Evolutionary conservation across 768 basidiomycete genomes (phyloP).

Genomic region (Leccinum pellstonianum): DNA sequence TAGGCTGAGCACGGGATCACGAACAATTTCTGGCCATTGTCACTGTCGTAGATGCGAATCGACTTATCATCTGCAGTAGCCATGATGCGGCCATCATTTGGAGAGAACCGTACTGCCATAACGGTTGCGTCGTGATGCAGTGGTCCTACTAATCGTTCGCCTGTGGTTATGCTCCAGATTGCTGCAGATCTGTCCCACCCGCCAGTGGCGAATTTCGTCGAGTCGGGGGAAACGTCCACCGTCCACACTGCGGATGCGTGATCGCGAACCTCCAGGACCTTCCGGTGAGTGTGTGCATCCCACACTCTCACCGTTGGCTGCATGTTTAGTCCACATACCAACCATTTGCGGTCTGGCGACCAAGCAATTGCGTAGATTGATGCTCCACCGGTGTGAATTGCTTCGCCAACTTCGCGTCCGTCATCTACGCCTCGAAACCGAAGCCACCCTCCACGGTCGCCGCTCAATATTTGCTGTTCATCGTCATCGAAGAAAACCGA

Average conservation of each 20-base stretch:
- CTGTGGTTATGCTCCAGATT: background rate
- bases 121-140: background rate
- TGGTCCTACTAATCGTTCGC: background rate
- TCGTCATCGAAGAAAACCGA: background rate
- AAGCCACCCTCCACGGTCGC: background rate
- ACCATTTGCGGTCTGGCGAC: background rate
- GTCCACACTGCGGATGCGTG: background rate
- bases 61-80: background rate
- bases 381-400: background rate
- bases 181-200: background rate
- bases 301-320: background rate
- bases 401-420: background rate
- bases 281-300: background rate
- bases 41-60: background rate
- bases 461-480: background rate
- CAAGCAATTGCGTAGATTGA: background rate
- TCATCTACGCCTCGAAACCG: background rate
- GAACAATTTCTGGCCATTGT: background rate
- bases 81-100: background rate
- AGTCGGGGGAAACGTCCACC: background rate
- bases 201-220: background rate
- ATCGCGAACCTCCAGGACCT: background rate
- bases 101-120: background rate
- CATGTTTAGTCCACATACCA: background rate
- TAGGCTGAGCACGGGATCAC: background rate